phyloP scores from a whole-genome alignment of 257 asterid genomes.

The Mentha longifolia region DNA sequence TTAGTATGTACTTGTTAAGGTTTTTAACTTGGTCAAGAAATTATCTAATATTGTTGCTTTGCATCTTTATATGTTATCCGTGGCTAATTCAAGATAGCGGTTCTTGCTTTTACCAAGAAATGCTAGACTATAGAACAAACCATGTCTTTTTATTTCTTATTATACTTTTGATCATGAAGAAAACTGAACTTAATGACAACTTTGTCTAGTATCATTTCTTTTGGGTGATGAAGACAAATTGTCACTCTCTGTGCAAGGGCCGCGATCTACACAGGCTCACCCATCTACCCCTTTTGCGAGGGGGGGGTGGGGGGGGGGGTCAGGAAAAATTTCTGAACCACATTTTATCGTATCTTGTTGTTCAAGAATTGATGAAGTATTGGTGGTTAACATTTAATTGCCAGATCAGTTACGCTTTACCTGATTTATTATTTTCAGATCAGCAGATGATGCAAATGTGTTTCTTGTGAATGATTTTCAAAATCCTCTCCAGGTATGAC shows the following conservation, averaged over 20 bases:
- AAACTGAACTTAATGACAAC: neutral
- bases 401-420: constrained; percentile 5
- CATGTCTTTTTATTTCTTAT: neutral
- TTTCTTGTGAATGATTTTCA: constrained; percentile 93
- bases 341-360: neutral
- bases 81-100: constrained; percentile 7
- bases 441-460: constrained; percentile 93
- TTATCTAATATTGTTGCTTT: constrained; percentile 15
- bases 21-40: constrained; percentile 16
- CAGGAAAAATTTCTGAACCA: neutral
- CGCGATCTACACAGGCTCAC: too few species aligned
- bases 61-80: neutral
- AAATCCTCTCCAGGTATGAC: constrained; percentile 90
- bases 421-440: constrained; percentile 60
- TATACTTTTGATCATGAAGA: neutral
- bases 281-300: neutral
- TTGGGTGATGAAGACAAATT: neutral
- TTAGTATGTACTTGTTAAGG: neutral
- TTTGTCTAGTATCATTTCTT: neutral
- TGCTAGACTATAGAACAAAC: constrained; percentile 1
- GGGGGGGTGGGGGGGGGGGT: neutral
- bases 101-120: constrained; percentile 16
- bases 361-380: neutral
- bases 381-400: constrained; percentile 5
- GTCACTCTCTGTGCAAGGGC: too few species aligned